Conservation (phyloP, 1,284 basidiomycete species). For the Cryptococcus sp. region DNA sequence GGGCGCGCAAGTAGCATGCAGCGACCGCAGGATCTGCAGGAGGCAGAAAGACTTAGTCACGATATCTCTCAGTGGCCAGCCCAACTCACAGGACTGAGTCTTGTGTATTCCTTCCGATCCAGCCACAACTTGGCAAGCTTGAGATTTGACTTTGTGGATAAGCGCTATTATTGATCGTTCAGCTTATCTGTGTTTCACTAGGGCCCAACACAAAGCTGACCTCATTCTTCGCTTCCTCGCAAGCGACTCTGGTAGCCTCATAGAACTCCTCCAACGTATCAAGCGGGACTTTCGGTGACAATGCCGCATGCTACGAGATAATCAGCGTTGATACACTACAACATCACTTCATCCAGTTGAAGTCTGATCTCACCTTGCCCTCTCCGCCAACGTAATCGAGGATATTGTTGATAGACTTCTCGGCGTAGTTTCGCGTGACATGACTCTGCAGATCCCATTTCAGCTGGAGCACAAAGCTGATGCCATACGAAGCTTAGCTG, state of each 20-base stretch:
- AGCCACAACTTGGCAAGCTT: conserved; percentile 98
- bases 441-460: conserved; percentile 26
- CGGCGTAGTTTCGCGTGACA: conserved; percentile 63
- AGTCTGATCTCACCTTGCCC: conserved; percentile 63
- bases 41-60: conserved; percentile 2
- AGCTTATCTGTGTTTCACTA: neutral
- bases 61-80: too few relatives aligned
- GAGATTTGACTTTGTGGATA: conserved; percentile 93
- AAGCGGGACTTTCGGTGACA: conserved; percentile 67
- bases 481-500: conserved; percentile 7
- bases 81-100: conserved; percentile 70
- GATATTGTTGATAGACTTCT: conserved; percentile 98
- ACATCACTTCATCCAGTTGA: conserved; percentile 7
- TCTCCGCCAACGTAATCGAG: conserved; percentile 94
- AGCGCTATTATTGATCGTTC: conserved; percentile 61
- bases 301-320: conserved; percentile 40
- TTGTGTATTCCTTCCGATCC: conserved; percentile 85
- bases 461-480: neutral
- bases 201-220: conserved; percentile 54
- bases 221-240: conserved; percentile 94
- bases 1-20: conserved; percentile 56
- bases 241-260: conserved; percentile 82
- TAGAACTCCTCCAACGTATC: conserved; percentile 93
- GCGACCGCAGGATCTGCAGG: conserved; percentile 52
- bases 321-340: conserved; percentile 12